Conservation (phyloP, 225 moss, liverwort and hornwort species). For the Physcomitrium patens region DNA sequence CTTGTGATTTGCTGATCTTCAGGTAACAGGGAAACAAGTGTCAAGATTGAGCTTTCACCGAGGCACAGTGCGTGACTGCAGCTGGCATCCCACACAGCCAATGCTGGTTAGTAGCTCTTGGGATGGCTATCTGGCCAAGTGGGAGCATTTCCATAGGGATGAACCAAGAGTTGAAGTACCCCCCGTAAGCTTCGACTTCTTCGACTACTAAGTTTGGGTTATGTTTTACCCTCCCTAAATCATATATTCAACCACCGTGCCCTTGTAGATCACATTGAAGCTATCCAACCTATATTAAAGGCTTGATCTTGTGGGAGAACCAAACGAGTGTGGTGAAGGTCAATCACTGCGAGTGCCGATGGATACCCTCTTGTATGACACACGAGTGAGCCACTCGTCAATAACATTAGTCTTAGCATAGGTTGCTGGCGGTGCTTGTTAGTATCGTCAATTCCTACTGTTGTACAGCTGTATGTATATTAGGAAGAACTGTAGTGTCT, state of each 20-base stretch:
- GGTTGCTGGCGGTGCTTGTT: conserved; percentile 23
- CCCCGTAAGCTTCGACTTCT: conserved; percentile 35
- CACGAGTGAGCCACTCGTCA: conserved; percentile 23
- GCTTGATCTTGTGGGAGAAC: conserved; percentile 13
- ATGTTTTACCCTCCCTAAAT: not conserved
- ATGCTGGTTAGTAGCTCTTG: conserved; percentile 84
- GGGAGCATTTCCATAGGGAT: conserved; percentile 75
- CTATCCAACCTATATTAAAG: not conserved
- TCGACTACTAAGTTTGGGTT: conserved; percentile 21
- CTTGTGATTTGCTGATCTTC: conserved; percentile 14
- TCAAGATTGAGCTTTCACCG: conserved; percentile 61
- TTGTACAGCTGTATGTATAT: conserved; percentile 53
- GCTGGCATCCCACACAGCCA: conserved; percentile 85
- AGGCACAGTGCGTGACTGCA: conserved; percentile 79
- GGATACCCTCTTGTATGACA: conserved; percentile 26
- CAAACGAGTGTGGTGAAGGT: conserved; percentile 13
- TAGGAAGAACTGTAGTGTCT: conserved; percentile 14
- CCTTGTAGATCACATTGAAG: conserved; percentile 12
- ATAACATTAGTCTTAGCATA: conserved; percentile 26
- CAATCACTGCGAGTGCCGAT: conserved; percentile 12
- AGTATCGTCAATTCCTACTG: conserved; percentile 25
- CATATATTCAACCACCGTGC: conserved; percentile 23
- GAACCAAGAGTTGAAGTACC: conserved; percentile 28
- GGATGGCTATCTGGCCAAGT: conserved; percentile 77
- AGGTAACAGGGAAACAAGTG: conserved; percentile 66